Evolutionary conservation across 148 eudicot species (phyloP).

Genomic region (Fagopyrum homotropicum): DNA sequence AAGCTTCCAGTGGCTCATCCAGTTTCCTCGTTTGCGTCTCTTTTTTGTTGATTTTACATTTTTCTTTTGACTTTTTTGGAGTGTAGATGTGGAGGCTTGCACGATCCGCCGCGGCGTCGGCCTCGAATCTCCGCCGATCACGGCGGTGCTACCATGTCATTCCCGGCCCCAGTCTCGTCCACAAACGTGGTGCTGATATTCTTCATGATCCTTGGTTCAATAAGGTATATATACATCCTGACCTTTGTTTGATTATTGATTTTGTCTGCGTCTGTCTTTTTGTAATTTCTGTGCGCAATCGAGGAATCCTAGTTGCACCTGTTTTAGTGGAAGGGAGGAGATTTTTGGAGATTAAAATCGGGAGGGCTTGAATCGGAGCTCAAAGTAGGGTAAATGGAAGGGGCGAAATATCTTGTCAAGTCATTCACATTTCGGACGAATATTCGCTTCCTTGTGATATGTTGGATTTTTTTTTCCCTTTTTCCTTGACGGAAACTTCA

Average conservation of each 20-base stretch:
- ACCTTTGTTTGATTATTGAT: background rate
- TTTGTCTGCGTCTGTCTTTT: background rate
- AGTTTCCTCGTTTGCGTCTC: background rate
- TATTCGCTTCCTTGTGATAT: background rate
- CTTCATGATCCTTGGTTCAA: slow-evolving; percentile 99
- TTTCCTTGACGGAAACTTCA: slow-evolving; percentile 1
- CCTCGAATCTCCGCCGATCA: slow-evolving; percentile 46
- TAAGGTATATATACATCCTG: slow-evolving; percentile 41
- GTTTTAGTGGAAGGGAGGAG: background rate
- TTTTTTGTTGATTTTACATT: slow-evolving; percentile 2
- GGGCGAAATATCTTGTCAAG: background rate
- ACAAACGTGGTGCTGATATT: slow-evolving; percentile 93
- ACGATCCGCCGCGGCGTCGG: slow-evolving; percentile 38
- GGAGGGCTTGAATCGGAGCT: background rate
- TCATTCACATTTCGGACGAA: background rate
- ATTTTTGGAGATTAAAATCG: background rate
- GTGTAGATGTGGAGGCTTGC: slow-evolving; percentile 53
- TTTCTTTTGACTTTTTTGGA: background rate
- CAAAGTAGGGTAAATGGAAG: background rate
- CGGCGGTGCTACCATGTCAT: slow-evolving; percentile 62
- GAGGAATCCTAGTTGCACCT: background rate
- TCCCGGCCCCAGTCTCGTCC: slow-evolving; percentile 87
- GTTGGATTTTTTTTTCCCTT: background rate
- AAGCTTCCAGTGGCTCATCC: background rate
- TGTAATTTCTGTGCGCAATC: background rate